These are phyloP conservation scores for Phanerochaete sordida DNA, from an alignment of 768 basidiomycete species.

Conservation along the genomic window DNA sequence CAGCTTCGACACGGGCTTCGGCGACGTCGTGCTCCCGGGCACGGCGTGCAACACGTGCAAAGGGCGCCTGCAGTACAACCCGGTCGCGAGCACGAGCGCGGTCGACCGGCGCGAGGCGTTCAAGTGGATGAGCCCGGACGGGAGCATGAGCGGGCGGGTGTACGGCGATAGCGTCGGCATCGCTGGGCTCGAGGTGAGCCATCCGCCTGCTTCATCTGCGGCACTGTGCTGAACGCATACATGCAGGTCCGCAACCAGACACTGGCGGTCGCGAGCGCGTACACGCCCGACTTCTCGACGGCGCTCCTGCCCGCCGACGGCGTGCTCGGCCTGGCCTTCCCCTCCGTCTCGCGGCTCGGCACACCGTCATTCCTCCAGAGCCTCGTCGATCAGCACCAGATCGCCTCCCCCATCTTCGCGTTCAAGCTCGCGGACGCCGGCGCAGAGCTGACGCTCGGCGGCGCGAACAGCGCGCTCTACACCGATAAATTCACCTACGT, in stretches of 20 bases:
- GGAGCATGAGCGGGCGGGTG: slow-evolving; percentile 40
- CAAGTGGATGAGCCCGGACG: slow-evolving; percentile 46
- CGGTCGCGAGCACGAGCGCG: slow-evolving; percentile 36
- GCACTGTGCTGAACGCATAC: background rate
- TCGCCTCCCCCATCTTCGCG: slow-evolving; percentile 29
- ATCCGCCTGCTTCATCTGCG: background rate
- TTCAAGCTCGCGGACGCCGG: slow-evolving; percentile 33
- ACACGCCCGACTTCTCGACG: slow-evolving; percentile 18
- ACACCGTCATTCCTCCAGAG: slow-evolving; percentile 27
- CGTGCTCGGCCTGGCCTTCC: slow-evolving; percentile 30
- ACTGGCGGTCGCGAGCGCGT: slow-evolving; percentile 20
- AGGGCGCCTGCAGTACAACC: slow-evolving; percentile 36
- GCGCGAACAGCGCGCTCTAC: slow-evolving; percentile 33
- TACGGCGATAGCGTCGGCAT: slow-evolving; percentile 45
- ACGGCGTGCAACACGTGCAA: slow-evolving; percentile 32
- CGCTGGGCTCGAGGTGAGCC: slow-evolving; percentile 35
- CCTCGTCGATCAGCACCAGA: slow-evolving; percentile 19
- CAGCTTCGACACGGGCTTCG: slow-evolving; percentile 37
- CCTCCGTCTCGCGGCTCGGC: slow-evolving; percentile 21
- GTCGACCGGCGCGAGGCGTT: slow-evolving; percentile 30
- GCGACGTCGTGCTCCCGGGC: slow-evolving; percentile 47
- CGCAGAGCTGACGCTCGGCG: slow-evolving; percentile 38
- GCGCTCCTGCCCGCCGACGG: slow-evolving; percentile 20
- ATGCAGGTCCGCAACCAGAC: slow-evolving; percentile 15
- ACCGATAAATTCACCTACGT: slow-evolving; percentile 32